Base-by-base conservation (phyloP, 495 filamentous ascomycete genomes). In the Neurospora sp. region DNA sequence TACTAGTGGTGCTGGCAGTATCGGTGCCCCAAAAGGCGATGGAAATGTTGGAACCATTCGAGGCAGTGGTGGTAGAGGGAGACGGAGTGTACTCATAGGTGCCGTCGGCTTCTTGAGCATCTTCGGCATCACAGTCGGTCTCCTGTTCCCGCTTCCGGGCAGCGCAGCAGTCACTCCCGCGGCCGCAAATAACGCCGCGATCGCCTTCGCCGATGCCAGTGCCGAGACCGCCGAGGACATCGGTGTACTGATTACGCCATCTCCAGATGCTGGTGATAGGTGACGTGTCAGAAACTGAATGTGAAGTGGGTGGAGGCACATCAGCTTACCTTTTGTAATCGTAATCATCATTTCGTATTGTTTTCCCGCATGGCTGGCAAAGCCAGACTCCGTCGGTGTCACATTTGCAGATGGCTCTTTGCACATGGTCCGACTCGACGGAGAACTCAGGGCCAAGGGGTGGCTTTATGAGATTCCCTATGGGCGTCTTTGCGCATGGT, bases 201-300 rank as follows among this genome's bases (percentile, higher is more conserved):
- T 92, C 89, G 71, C 94, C 94, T 77, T 96, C 93, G 53, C 93
- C 93, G 68, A 96, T 94, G 18, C 94, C 94, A 2, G 91, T 93
- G 4, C 94, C 93, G 0, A 96, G 82, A 0, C 93, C 93, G 42
- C 93, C 92, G 0, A 94, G 90, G 39, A 89, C 90, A 22, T 90
- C 89, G 68, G 90, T 89, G 82, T 96, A 97, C n/a, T 91, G 88
- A 31, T 89, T 93, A 22, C 94, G 91, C 94, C 94, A 97, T 27
- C 85, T 89, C 94, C 94, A 97, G 42, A 93, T 91, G 42, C 91
- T 90, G 46, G 41, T 53, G n/a, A n/a, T 20, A 38, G 35, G 70
- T 44, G 71, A 68, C 70, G 7, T 11, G 69, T 39, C 14, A 69
- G 22, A 46, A 31, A 31, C n/a, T 14, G 41, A 37, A 27, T 18